A percentile compares a stretch with the other conserved stretches of the same genome.
phyloP scores from a whole-genome alignment of 1,284 basidiomycete genomes.

The Cryptococcus sp. region DNA sequence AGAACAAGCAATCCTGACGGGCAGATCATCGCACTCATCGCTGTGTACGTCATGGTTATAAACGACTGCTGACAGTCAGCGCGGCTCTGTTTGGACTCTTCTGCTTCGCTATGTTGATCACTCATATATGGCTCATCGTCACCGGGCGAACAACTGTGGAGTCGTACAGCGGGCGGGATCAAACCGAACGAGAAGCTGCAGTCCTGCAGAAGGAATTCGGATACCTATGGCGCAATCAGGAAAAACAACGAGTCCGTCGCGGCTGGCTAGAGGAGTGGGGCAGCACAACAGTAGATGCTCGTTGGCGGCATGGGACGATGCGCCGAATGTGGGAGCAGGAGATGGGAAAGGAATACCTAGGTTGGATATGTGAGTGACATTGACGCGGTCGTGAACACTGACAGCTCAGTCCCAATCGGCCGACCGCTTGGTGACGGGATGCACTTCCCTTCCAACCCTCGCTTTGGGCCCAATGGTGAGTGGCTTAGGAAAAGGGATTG shows the following conservation, averaged over 20 bases:
- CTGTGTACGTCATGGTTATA: conserved; percentile 34
- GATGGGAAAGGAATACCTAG: conserved; percentile 42
- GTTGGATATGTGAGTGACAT: conserved; percentile 49
- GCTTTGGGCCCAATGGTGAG: conserved; percentile 51
- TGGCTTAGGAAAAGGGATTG: conserved; percentile 48
- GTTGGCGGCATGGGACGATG: conserved; percentile 44
- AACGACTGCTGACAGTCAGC: conserved; percentile 24
- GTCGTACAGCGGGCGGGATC: conserved; percentile 39
- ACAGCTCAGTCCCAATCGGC: conserved; percentile 47
- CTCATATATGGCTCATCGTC: conserved; percentile 44
- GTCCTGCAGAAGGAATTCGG: conserved; percentile 41
- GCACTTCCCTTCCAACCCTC: conserved; percentile 41
- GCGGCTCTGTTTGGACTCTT: conserved; percentile 46
- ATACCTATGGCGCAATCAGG: conserved; percentile 30
- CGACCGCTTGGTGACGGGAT: conserved; percentile 46
- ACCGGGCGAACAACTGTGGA: conserved; percentile 46
- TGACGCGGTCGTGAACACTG: neutral
- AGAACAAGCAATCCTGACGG: conserved; percentile 33
- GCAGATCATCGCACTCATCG: conserved; percentile 44
- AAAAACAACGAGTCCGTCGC: conserved; percentile 27
- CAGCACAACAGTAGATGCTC: conserved; percentile 37
- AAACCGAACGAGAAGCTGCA: conserved; percentile 38
- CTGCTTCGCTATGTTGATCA: conserved; percentile 38
- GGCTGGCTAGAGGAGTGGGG: conserved; percentile 50
- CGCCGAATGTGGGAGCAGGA: conserved; percentile 40